Evolutionary conservation across 306 rosid species (phyloP), one percentile per base, ranked within the genome.

Genomic region (Senna tora): DNA sequence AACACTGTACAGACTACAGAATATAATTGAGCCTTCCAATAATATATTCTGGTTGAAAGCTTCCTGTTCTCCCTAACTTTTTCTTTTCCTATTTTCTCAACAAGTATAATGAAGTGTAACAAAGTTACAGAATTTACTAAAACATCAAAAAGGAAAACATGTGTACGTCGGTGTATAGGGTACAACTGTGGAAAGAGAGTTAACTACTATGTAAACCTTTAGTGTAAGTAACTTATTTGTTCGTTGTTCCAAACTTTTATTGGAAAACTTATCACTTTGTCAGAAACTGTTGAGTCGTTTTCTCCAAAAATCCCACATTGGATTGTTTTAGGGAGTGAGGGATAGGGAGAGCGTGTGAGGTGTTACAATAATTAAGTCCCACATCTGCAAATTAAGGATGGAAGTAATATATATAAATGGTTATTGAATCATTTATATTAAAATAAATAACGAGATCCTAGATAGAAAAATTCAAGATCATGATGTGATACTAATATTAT

Each of bases 41-140:
- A 21, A 36, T 60, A 16, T 60, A 60, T 60, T 41, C 16, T 34
- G 14, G 41, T 13, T 13, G 13, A 14, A 7, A 17, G 43, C 20
- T 58, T 58, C 2, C 42, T 7, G n/a, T 34, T 58, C 45, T 60
- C 30, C 46, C 47, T 33, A n/a, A 16, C 65, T 33, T 59, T 14
- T 16, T 22, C 45, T 16, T 20, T n/a, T 45, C 13, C 65, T 60
- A 60, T 36, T 60, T 52, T 60, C 47, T 36, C 66, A 60, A 60
- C 47, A 9, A 60, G 46, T 57, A 32, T 56, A 36, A 65, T 52
- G 38, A 53, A 52, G 54, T 13, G 14, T 5, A 7, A 57, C 75
- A 50, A 47, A 57, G n/a, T 60, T 65, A 54, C 50, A 58, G 16
- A 67, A 49, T 62, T 62, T 58, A 32, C 56, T 43, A 62, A 65